phyloP scores from a whole-genome alignment of 495 filamentous ascomycete species.

The Hyaloscypha variabilis region DNA sequence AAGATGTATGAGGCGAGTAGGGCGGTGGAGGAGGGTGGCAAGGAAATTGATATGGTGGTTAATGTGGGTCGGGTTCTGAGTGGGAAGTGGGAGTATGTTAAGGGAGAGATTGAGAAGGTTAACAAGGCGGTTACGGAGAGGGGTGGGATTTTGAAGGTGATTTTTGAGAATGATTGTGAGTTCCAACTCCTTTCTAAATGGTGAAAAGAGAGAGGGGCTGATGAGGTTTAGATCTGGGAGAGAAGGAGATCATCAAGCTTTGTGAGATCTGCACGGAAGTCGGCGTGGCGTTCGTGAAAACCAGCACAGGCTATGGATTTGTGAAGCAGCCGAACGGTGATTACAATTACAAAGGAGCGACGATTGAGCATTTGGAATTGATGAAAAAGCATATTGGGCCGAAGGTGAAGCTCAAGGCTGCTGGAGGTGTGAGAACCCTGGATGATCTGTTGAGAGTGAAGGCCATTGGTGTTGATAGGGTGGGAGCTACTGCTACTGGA shows the following conservation, averaged over 20 bases:
- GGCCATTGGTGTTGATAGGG: constrained; percentile 43
- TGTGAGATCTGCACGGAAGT: constrained; percentile 53
- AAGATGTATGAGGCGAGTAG: constrained; percentile 54
- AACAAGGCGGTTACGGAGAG: constrained; percentile 44
- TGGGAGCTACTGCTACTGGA: constrained; percentile 57
- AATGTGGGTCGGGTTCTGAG: constrained; percentile 54
- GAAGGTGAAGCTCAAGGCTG: constrained; percentile 47
- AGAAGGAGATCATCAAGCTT: constrained; percentile 48
- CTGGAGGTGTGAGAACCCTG: constrained; percentile 53
- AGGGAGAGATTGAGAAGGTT: constrained; percentile 49
- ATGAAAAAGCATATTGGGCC: constrained; percentile 49
- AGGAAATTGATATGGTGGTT: constrained; percentile 62
- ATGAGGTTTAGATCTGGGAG: constrained; percentile 34
- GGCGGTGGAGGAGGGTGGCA: constrained; percentile 48
- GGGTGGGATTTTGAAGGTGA: constrained; percentile 56
- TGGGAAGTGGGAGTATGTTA: constrained; percentile 57
- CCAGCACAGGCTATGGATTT: constrained; percentile 60
- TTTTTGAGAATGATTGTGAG: constrained; percentile 58
- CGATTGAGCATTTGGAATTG: constrained; percentile 48
- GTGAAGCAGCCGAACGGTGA: constrained; percentile 51
- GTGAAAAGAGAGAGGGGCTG: neutral
- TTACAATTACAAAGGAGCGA: constrained; percentile 55
- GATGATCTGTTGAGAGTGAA: constrained; percentile 46
- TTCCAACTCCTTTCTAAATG: constrained; percentile 1
- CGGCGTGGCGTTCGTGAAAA: constrained; percentile 58